Conservation (phyloP, 805 yeast species). For the Kodamaea leandrae region DNA sequence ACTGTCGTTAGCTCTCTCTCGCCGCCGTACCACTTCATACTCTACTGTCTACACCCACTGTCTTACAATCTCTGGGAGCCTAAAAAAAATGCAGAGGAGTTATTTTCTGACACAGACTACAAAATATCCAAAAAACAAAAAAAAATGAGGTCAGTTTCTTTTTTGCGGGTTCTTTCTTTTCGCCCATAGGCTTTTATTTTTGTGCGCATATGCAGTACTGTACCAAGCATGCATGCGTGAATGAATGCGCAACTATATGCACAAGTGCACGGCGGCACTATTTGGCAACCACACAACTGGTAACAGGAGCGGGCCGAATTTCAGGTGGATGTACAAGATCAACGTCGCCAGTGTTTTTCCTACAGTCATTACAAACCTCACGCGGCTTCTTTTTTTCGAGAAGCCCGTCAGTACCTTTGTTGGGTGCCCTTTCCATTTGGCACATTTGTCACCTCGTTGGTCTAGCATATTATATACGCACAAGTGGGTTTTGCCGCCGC, state of each 20-base stretch:
- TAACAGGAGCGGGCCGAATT: not conserved
- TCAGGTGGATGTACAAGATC: not conserved
- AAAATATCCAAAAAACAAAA: not conserved
- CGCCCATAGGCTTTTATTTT: not conserved
- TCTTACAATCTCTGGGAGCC: not conserved
- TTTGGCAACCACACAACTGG: not conserved
- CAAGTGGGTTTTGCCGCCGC: too few species aligned
- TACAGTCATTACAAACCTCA: too few species aligned
- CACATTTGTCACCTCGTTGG: too few species aligned
- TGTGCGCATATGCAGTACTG: not conserved
- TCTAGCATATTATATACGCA: too few species aligned
- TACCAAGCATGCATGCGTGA: not conserved
- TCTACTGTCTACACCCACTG: not conserved
- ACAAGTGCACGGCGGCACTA: constrained; percentile 2
- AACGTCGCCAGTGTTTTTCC: too few species aligned
- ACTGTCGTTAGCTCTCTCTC: too few species aligned
- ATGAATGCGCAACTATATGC: constrained; percentile 2
- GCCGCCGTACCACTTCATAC: too few species aligned
- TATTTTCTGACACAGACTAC: constrained; percentile 1
- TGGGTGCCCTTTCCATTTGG: too few species aligned
- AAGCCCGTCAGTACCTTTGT: too few species aligned
- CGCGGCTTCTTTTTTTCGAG: too few species aligned
- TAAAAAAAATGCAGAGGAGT: constrained; percentile 2
- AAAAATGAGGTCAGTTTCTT: constrained; percentile 2
- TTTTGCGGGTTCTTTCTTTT: constrained; percentile 1